These are phyloP conservation scores for Penicillium sp. DNA, from an alignment of 2,329 filamentous ascomycete species.

Conservation along the genomic window DNA sequence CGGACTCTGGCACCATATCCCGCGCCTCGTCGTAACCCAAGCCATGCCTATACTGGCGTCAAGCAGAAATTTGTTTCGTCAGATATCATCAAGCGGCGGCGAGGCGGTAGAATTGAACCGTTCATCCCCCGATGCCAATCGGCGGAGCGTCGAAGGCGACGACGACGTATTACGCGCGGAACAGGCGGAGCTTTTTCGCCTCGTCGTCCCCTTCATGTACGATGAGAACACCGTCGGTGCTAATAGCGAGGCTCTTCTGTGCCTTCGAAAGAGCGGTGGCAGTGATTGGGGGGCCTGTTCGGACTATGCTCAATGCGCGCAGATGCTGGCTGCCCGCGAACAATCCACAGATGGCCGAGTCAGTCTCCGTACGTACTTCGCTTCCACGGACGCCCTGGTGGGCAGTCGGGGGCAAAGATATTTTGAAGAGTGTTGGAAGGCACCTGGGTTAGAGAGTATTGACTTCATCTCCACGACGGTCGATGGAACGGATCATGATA, in stretches of 20 bases:
- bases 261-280: slow-evolving; percentile 33
- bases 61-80: slow-evolving; percentile 19
- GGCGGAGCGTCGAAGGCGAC: slow-evolving; percentile 15
- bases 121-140: slow-evolving; percentile 13
- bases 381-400: slow-evolving; percentile 44
- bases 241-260: slow-evolving; percentile 41
- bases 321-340: slow-evolving; percentile 12
- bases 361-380: slow-evolving; percentile 35
- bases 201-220: slow-evolving; percentile 19
- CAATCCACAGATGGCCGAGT: neutral
- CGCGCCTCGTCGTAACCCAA: slow-evolving; percentile 26
- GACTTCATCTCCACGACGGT: slow-evolving; percentile 34
- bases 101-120: neutral
- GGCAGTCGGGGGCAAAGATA: slow-evolving; percentile 43
- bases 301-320: slow-evolving; percentile 33
- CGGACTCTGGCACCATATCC: slow-evolving; percentile 27
- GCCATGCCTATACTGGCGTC: slow-evolving; percentile 19
- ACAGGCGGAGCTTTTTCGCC: slow-evolving; percentile 16
- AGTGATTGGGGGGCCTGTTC: slow-evolving; percentile 35
- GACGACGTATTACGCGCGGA: slow-evolving; percentile 17
- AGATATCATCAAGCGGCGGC: slow-evolving; percentile 5
- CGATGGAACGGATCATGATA: slow-evolving; percentile 43
- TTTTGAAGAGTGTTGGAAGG: slow-evolving; percentile 44
- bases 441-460: slow-evolving; percentile 21
- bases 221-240: slow-evolving; percentile 34